Conservation (phyloP, 306 rosid genomes). For the Trifolium pratense region DNA sequence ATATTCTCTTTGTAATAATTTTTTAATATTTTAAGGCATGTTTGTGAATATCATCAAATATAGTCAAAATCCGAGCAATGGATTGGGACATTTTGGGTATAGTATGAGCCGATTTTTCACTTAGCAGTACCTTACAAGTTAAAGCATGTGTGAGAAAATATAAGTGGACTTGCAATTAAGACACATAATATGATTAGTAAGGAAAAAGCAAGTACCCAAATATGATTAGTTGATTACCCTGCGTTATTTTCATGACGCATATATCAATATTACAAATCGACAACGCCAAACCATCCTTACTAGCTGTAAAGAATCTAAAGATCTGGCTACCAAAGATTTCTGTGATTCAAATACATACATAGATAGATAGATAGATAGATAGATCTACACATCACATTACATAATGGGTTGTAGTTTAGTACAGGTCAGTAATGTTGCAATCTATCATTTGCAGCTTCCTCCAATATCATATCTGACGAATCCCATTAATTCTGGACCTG, state of each 20-base stretch:
- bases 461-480: constrained; percentile 81
- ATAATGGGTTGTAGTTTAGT: constrained; percentile 10
- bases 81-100: too few species aligned
- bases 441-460: constrained; percentile 64
- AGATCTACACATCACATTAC: not conserved
- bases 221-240: constrained; percentile 14
- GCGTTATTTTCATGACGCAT: not conserved
- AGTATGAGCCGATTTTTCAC: too few species aligned
- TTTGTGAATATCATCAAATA: not conserved
- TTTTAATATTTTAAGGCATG: not conserved
- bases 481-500: constrained; percentile 92
- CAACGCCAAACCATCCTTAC: constrained; percentile 18
- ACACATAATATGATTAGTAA: not conserved
- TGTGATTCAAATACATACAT: not conserved
- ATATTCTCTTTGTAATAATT: not conserved
- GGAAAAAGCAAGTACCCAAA: not conserved
- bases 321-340: constrained; percentile 10
- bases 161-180: not conserved
- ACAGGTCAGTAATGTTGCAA: not conserved
- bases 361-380: too few species aligned
- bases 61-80: too few species aligned
- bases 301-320: not conserved
- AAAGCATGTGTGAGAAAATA: not conserved
- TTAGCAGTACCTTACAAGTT: not conserved
- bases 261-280: constrained; percentile 28